Conservation (phyloP, 2,329 filamentous ascomycete species). For the Basipetospora chlamydospora region DNA sequence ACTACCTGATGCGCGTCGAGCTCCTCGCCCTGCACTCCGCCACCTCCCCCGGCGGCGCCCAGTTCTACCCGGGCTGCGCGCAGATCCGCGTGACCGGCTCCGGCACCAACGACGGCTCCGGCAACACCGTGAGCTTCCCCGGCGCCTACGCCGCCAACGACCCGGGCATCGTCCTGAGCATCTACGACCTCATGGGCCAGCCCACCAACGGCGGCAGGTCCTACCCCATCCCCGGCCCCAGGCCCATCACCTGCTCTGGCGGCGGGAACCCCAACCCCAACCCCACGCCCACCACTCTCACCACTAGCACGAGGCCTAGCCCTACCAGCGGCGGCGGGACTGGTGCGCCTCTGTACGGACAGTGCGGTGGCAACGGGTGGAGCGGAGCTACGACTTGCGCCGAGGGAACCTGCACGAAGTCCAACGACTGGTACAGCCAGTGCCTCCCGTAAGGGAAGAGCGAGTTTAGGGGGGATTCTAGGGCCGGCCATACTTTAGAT, state of each 20-base stretch:
- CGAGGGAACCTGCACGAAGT: constrained; percentile 8
- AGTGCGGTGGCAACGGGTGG: constrained; percentile 11
- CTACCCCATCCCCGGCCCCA: constrained; percentile 21
- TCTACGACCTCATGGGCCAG: constrained; percentile 17
- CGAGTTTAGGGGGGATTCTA: not conserved
- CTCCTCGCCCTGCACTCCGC: constrained; percentile 26
- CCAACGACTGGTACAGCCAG: constrained; percentile 13
- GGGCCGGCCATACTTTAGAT: too few relatives aligned
- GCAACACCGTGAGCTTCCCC: constrained; percentile 18
- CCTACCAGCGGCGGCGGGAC: constrained; percentile 14
- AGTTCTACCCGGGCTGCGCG: constrained; percentile 14
- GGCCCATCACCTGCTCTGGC: constrained; percentile 13
- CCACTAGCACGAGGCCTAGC: not conserved
- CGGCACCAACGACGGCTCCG: constrained; percentile 10
- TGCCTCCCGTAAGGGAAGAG: constrained; percentile 7
- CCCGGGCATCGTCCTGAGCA: constrained; percentile 19
- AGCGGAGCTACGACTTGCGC: constrained; percentile 10
- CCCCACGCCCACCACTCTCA: not conserved
- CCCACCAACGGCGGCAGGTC: constrained; percentile 16
- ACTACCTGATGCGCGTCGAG: constrained; percentile 28
- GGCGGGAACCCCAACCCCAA: not conserved
- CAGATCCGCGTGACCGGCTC: constrained; percentile 14
- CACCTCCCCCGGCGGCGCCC: constrained; percentile 10
- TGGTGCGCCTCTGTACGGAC: constrained; percentile 14
- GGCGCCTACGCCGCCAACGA: constrained; percentile 19